Base-by-base conservation (phyloP, 306 rosid genomes). In the Erythrophleum fordii region DNA sequence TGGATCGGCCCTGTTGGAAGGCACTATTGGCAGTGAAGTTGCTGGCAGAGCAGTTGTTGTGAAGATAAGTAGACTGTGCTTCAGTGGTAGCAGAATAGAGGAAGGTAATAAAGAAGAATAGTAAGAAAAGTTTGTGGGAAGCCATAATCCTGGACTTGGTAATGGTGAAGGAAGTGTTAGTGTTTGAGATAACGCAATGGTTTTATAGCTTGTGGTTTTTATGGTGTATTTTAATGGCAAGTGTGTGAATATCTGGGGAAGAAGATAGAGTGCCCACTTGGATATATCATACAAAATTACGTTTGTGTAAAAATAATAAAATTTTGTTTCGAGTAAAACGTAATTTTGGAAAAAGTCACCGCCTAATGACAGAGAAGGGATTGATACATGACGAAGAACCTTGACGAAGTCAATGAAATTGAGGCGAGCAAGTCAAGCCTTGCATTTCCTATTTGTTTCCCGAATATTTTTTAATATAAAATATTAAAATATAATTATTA, bases 21-120 rank as follows among this genome's bases (percentile, higher is more conserved):
- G 55, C 68, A 75, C 0, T 3, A 48, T 25, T 18, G 48, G 0
- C 2, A 6, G 79, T n/a, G n/a, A n/a, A n/a, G n/a, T n/a, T n/a
- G n/a, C n/a, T n/a, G n/a, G n/a, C n/a, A 6, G 79, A 29, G 26
- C 86, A 83, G 23, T 1, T 0, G 9, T 55, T 31, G 60, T 7
- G 1, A 14, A 66, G 59, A 18, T 16, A 39, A 56, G 25, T 16
- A 0, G 85, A 65, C 0, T 6, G 79, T 8, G 80, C 87, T 72
- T 64, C n/a, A 0, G 76, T 35, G 12, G 59, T 25, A 23, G 64
- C 16, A 25, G 16, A 58, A 58, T 25, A 23, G 35, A 23, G 34
- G 25, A 25, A 58, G 34, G 0, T 23, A 10, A 22, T 23, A 11
- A 58, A 23, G 64, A 23, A 56, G 8, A 56, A 5, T 17, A 58